Conservation (phyloP, 2,329 filamentous ascomycete genomes). For the Colletotrichum truncatum region DNA sequence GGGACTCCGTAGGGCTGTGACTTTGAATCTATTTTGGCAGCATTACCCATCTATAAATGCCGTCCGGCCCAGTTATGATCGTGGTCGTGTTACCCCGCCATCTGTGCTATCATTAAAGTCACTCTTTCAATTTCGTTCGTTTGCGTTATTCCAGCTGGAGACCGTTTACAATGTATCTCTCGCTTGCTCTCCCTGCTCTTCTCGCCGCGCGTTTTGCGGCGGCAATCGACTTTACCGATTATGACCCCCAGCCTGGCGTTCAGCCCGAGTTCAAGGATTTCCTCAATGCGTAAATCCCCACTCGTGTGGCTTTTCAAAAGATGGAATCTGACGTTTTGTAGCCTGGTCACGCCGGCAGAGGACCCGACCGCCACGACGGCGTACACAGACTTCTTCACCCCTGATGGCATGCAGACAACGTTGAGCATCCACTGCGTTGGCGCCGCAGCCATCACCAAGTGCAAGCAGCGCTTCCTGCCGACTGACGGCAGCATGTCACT, state of each 20-base stretch:
- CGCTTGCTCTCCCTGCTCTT: background rate
- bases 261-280: conserved; percentile 17
- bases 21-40: no score
- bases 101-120: background rate
- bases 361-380: conserved; percentile 23
- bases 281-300: background rate
- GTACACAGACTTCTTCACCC: conserved; percentile 24
- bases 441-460: conserved; percentile 14
- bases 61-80: no score
- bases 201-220: background rate
- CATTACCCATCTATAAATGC: no score
- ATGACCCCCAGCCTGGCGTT: conserved; percentile 9
- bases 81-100: no score
- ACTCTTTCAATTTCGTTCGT: background rate
- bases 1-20: background rate
- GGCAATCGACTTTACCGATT: conserved; percentile 14
- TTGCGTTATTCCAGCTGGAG: no score
- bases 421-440: conserved; percentile 25
- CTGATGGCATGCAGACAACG: conserved; percentile 25
- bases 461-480: conserved; percentile 20
- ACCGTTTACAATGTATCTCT: background rate
- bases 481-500: conserved; percentile 21
- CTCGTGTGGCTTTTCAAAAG: background rate
- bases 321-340: background rate
- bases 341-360: conserved; percentile 17